A percentile compares a stretch with the other conserved stretches of the same genome.
Evolutionary conservation across 106 monocot genomes (phyloP).

Genomic region (Dendrobium catenatum): DNA sequence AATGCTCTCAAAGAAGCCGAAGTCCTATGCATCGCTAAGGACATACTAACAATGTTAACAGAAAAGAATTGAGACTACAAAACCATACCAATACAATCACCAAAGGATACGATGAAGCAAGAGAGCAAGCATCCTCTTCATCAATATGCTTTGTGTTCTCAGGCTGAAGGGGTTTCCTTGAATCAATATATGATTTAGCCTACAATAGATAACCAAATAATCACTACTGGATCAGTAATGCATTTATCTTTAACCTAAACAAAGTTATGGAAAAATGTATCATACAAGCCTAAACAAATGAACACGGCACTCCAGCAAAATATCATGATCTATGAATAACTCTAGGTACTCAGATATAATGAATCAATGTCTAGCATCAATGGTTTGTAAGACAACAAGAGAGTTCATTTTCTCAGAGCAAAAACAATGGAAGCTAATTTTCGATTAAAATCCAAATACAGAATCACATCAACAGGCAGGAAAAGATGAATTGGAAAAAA

Average conservation of each 20-base stretch:
- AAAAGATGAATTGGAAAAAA: not conserved
- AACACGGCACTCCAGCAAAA: not conserved
- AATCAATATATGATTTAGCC: not conserved
- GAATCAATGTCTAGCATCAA: not conserved
- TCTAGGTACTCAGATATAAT: not conserved
- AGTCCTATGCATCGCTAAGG: slow-evolving; percentile 26
- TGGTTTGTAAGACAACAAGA: not conserved
- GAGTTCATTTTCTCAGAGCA: not conserved
- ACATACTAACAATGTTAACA: not conserved
- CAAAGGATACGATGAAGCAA: slow-evolving; percentile 79
- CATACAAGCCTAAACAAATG: not conserved
- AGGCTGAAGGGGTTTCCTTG: slow-evolving; percentile 46
- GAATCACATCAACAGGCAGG: too few relatives aligned
- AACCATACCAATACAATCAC: not conserved
- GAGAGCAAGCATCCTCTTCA: slow-evolving; percentile 67
- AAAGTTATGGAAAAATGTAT: not conserved
- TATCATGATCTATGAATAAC: not conserved
- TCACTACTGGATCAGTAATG: not conserved
- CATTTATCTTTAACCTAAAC: not conserved
- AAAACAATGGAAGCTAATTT: not conserved
- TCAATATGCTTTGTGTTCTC: slow-evolving; percentile 32
- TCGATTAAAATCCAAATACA: not conserved
- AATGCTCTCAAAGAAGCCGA: slow-evolving; percentile 34
- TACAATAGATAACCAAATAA: not conserved
- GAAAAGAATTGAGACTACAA: not conserved